Conservation (phyloP, 139 green algal genomes). For the Prasinococcaceae sp. region DNA sequence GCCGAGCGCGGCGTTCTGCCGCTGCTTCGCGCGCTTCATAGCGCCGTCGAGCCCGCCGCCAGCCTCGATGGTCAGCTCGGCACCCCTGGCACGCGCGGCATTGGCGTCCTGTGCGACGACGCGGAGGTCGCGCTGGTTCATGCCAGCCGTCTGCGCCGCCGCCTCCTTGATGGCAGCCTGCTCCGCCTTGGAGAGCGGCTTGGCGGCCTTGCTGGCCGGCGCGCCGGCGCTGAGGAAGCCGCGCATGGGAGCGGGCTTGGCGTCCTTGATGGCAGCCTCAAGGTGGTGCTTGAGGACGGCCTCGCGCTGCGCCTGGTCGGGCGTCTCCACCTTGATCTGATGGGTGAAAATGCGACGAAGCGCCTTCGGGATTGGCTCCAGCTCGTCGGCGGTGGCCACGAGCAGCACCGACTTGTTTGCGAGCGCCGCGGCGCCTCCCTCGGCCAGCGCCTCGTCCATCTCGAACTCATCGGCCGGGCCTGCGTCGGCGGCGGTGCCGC, state of each 20-base stretch:
- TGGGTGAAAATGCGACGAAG: constrained; percentile 72
- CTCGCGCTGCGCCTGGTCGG: constrained; percentile 22
- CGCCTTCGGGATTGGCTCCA: constrained; percentile 38
- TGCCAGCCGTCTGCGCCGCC: constrained; percentile 50
- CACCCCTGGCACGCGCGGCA: not conserved
- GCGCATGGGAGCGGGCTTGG: no score
- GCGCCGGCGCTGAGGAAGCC: constrained; percentile 20
- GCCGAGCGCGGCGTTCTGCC: not conserved
- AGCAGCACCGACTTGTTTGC: constrained; percentile 55
- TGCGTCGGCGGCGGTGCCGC: no score
- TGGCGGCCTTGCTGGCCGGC: not conserved
- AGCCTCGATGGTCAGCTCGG: not conserved
- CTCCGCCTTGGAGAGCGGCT: not conserved
- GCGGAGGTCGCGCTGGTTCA: constrained; percentile 51
- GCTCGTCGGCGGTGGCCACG: constrained; percentile 26
- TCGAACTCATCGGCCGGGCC: no score
- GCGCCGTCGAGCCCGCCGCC: not conserved
- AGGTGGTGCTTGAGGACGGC: constrained; percentile 28
- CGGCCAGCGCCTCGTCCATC: no score
- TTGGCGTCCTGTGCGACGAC: constrained; percentile 54
- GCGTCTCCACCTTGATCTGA: constrained; percentile 38
- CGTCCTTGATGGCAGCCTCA: no score
- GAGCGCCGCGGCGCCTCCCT: no score
- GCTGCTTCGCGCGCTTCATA: no score
- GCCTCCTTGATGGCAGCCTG: constrained; percentile 12